These are phyloP conservation scores for Purshia tridentata DNA, from an alignment of 306 rosid species.

Conservation along the genomic window DNA sequence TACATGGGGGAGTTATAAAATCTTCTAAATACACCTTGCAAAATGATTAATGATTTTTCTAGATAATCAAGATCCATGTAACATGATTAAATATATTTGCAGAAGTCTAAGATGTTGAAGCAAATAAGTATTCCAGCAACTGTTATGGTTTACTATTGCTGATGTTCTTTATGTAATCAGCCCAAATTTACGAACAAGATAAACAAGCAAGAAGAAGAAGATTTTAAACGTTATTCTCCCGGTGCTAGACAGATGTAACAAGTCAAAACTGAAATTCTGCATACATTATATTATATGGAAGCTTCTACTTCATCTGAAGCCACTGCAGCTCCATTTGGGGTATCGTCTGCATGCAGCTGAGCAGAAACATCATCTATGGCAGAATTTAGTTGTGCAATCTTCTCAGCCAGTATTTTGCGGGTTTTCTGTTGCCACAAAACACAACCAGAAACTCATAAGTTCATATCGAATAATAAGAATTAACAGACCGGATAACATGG, in stretches of 20 bases:
- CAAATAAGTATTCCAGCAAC: slow-evolving; percentile 1
- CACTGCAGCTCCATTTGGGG: slow-evolving; percentile 24
- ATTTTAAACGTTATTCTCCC: slow-evolving; percentile 13
- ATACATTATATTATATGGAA: slow-evolving; percentile 22
- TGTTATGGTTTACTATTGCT: not conserved
- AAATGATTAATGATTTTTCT: too few species aligned
- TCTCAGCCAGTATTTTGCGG: slow-evolving; percentile 49
- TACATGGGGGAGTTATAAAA: not conserved
- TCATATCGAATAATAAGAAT: not conserved
- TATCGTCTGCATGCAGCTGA: slow-evolving; percentile 33
- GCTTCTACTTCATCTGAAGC: slow-evolving; percentile 48
- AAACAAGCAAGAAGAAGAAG: not conserved
- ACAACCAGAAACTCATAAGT: not conserved
- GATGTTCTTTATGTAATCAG: not conserved
- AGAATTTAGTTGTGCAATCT: slow-evolving; percentile 55
- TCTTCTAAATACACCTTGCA: too few species aligned
- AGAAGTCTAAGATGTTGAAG: not conserved
- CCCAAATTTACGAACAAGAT: not conserved
- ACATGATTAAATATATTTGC: too few species aligned
- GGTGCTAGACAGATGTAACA: not conserved
- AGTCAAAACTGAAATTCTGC: not conserved
- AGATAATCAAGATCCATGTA: too few species aligned
- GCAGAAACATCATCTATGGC: slow-evolving; percentile 58
- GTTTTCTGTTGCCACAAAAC: slow-evolving; percentile 36
- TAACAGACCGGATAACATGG: not conserved